Base-by-base conservation (phyloP, 2,329 filamentous ascomycete genomes). In the Fusarium luffae region DNA sequence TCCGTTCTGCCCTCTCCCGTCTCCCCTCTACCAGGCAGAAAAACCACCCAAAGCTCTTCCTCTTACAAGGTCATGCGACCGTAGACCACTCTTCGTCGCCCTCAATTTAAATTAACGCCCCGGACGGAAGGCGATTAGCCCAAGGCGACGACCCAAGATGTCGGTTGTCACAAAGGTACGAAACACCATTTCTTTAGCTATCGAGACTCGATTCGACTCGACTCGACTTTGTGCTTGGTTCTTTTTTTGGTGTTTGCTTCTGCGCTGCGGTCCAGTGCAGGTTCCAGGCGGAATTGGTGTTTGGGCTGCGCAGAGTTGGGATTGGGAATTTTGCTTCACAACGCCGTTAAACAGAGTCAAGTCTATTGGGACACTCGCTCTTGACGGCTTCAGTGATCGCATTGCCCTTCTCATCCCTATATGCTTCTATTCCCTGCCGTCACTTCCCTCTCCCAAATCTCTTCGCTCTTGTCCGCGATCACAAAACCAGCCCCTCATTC, bases 121-220 rank as follows among this genome's bases (percentile, higher is more conserved):
- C 74, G 75, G 76, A 79, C 77, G 77, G 75, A 76, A 86, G 85
- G 85, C 84, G 83, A 85, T 81, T 79, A 82, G 82, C 79, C 79
- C 70, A 82, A 69, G 78, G 85, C 82, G 79, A 79, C 79, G 68
- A 70, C 64, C 23, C 70, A 86, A 88, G 79, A 88, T 88, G 86
- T 87, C 86, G 83, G 85, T 88, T 85, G 85, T 83, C 82, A 85
- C 85, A 72, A 86, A 88, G 85, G 86, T 89, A 80, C 68, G 85
- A 40, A 48, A 23, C 54, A 42, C 37, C 42, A 42, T 59, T 46
- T 42, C 44, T 51, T 43, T 58, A 25, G 37, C 27, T 51, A 18
- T 51, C 30, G 43, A 13, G 30, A 40, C 25, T 28, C n/a, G 18
- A 28, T 8, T 47, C 14, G 28, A 37, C 21, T 27, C 21, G 13